Evolutionary conservation across 1,139 yeast genomes (phyloP).

Genomic region (Blastobotrys serpentis): DNA sequence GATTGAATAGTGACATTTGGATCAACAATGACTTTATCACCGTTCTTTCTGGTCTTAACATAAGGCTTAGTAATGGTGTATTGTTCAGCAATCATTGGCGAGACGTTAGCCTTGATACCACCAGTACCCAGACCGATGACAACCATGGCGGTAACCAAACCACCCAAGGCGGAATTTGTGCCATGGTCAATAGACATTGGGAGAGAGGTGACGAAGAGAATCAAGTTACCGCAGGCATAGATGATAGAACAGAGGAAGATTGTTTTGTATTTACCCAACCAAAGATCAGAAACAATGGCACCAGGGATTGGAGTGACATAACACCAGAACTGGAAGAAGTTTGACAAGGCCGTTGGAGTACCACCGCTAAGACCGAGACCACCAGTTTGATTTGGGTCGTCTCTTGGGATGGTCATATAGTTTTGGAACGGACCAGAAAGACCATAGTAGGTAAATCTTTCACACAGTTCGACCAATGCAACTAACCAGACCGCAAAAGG

Average conservation of each 20-base stretch:
- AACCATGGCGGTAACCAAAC: slow-evolving; percentile 57
- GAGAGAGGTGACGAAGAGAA: slow-evolving; percentile 69
- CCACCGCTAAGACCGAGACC: slow-evolving; percentile 59
- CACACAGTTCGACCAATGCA: slow-evolving; percentile 76
- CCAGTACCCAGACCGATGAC: slow-evolving; percentile 78
- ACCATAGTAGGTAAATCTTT: slow-evolving; percentile 84
- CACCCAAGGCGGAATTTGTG: slow-evolving; percentile 46
- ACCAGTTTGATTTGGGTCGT: slow-evolving; percentile 52
- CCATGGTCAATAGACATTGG: slow-evolving; percentile 51
- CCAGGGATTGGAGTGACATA: slow-evolving; percentile 78
- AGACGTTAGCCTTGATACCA: slow-evolving; percentile 74
- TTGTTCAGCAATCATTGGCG: slow-evolving; percentile 81
- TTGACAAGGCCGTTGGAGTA: slow-evolving; percentile 72
- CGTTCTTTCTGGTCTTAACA: slow-evolving; percentile 57
- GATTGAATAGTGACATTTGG: slow-evolving; percentile 70
- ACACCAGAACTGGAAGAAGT: slow-evolving; percentile 80
- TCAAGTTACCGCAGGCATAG: slow-evolving; percentile 59
- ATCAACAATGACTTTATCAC: slow-evolving; percentile 68
- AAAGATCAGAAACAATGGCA: slow-evolving; percentile 74
- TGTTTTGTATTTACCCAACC: slow-evolving; percentile 69
- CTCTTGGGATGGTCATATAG: slow-evolving; percentile 57
- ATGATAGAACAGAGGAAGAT: slow-evolving; percentile 59
- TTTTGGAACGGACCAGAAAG: slow-evolving; percentile 73
- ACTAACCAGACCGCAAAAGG: slow-evolving; percentile 65
- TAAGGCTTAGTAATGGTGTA: slow-evolving; percentile 56